These are phyloP conservation scores for Alternaria sp. DNA, from an alignment of 2,329 filamentous ascomycete genomes.

Conservation along the genomic window DNA sequence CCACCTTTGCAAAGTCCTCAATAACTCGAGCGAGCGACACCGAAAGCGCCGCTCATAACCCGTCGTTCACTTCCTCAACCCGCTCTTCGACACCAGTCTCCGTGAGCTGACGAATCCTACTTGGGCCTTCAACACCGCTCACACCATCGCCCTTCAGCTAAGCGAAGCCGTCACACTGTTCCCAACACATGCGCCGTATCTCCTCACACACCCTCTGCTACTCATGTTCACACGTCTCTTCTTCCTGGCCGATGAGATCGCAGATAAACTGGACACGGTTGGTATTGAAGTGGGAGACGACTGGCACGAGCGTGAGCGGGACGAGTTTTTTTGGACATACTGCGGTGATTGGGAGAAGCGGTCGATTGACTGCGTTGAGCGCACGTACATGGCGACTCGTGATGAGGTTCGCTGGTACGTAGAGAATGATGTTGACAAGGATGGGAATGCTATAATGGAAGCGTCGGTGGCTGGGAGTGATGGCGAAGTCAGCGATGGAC, in stretches of 20 bases:
- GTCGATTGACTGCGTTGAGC: background rate
- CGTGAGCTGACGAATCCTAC: background rate
- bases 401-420: background rate
- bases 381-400: background rate
- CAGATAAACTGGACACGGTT: background rate
- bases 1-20: background rate
- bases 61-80: background rate
- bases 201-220: background rate
- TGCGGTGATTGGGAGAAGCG: background rate
- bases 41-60: background rate
- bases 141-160: background rate
- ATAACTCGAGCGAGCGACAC: background rate
- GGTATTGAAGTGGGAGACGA: background rate
- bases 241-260: background rate
- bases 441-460: background rate
- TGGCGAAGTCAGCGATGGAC: too few relatives aligned
- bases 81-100: background rate
- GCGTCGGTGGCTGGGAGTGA: background rate
- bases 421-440: background rate
- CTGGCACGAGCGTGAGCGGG: background rate
- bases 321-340: background rate
- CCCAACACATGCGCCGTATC: background rate
- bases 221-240: background rate
- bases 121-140: background rate
- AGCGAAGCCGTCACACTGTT: background rate